Base-by-base conservation (phyloP, 2,329 filamentous ascomycete genomes). In the Aspergillus sp. region DNA sequence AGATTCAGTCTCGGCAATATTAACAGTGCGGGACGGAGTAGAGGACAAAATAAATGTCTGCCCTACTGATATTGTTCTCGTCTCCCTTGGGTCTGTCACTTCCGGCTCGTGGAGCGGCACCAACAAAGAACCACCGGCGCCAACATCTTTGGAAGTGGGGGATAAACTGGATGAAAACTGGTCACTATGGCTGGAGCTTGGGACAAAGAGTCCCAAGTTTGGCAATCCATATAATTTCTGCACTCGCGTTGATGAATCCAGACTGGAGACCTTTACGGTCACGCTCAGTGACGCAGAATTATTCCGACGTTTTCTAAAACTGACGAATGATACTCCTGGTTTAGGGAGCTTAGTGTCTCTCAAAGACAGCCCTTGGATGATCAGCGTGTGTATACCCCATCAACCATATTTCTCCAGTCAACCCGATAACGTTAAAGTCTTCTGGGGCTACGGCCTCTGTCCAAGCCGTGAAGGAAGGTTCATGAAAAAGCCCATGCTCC, bases 391-490 rank as follows among this genome's bases (percentile, higher is more conserved):
- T 4, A 54, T 73, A 34, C 69, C 69, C 13, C 56, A 55, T 8
- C 71, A 74, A 41, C 70, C 68, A 6, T 59, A 71, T 43, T 71
- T 72, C 46, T 53, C 60, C 27, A 57, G 58, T 30, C 70, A 73
- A 44, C 58, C 60, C 5, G 33, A 44, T 37, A 49, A 57, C 33
- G 55, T 64, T 29, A 53, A 62, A 12, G 64, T 69, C 7, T 54
- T 71, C 36, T 70, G 69, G 68, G 66, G 68, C 5, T 71, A 68
- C 42, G 62, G 60, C 3, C 57, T 71, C n/a, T 61, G 64, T n/a
- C 65, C 68, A 1, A 60, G 64, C 11, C 48, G 54, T 31, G 39
- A 51, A 3, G 69, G 70, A 5, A 58, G 67, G 45, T 66, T 57
- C 45, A 55, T 70, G 32, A 55, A 64, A 44, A 72, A 72, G 48